Percentiles rank a stretch among this genome's conserved stretches.
Evolutionary conservation across 139 green algal species (phyloP).

Genomic region (Edaphochlamys debaryana): DNA sequence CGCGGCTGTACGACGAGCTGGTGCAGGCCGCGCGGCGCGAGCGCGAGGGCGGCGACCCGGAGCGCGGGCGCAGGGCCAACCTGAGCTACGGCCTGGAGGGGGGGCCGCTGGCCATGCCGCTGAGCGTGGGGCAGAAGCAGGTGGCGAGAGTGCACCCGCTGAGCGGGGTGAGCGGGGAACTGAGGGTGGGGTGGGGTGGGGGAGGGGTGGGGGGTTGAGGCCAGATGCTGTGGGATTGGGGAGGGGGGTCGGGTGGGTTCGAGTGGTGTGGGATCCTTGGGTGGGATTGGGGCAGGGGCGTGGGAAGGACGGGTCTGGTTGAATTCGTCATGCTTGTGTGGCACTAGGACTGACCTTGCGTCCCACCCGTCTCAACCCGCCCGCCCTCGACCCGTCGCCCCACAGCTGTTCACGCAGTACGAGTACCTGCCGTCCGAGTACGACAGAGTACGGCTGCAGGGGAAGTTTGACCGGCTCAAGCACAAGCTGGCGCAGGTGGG

Average conservation of each 20-base stretch:
- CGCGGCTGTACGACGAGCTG: conserved; percentile 39
- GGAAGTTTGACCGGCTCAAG: conserved; percentile 44
- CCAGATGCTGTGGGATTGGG: no score
- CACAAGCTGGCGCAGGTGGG: conserved; percentile 49
- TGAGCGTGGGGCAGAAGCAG: conserved; percentile 41
- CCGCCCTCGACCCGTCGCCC: not conserved
- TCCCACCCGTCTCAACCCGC: no score
- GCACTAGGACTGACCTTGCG: no score
- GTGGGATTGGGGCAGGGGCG: no score
- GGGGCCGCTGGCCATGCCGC: conserved; percentile 9
- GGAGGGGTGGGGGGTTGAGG: no score
- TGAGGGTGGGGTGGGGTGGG: not conserved
- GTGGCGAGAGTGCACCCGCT: conserved; percentile 33
- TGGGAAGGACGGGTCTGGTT: no score
- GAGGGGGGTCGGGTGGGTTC: no score
- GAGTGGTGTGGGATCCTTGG: no score
- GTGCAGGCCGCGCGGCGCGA: conserved; percentile 14
- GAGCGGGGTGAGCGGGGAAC: conserved; percentile 10
- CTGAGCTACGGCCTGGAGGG: conserved; percentile 31
- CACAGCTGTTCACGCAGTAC: conserved; percentile 49
- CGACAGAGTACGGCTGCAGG: conserved; percentile 26
- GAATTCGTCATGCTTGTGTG: no score
- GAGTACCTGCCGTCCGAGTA: conserved; percentile 58
- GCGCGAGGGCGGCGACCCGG: not conserved
- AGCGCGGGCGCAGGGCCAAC: not conserved